Evolutionary conservation across 176 grass and related monocot species (phyloP).

Genomic region (Puya raimondii): DNA sequence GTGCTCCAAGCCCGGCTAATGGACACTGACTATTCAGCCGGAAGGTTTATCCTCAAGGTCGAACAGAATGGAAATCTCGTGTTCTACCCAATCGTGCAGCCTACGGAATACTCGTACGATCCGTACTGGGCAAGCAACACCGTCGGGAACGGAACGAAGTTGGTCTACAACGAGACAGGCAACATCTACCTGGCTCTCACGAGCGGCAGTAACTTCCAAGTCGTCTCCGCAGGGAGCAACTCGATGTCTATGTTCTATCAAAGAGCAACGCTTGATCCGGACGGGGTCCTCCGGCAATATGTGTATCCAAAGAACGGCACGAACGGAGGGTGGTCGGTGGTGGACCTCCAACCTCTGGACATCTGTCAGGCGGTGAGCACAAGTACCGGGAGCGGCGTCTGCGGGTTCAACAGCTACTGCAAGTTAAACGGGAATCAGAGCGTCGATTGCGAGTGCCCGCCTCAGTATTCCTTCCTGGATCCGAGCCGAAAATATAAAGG

Average conservation of each 20-base stretch:
- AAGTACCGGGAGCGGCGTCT: conserved; percentile 17
- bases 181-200: not conserved
- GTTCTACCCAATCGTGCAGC: conserved; percentile 3
- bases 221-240: not conserved
- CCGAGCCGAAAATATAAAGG: conserved; percentile 25
- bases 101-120: conserved; percentile 1
- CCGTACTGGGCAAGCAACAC: conserved; percentile 13
- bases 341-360: not conserved
- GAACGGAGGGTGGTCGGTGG: not conserved
- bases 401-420: conserved; percentile 45
- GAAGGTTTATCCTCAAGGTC: not conserved
- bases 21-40: conserved; percentile 16
- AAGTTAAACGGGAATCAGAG: not conserved
- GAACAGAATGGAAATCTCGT: conserved; percentile 10
- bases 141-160: not conserved
- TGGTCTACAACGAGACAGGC: conserved; percentile 11
- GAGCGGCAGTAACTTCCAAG: not conserved
- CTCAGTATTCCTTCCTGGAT: conserved; percentile 23
- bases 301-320: not conserved
- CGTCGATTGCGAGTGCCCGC: conserved; percentile 28
- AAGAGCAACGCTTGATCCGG: not conserved
- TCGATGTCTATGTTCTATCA: not conserved
- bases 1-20: conserved; percentile 10
- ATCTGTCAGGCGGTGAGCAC: not conserved
- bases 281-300: not conserved